A percentile compares a stretch with the other conserved stretches of the same genome.
These are phyloP conservation scores for Chaetothyriales sp. DNA, from an alignment of 2,329 filamentous ascomycete genomes.

Conservation along the genomic window DNA sequence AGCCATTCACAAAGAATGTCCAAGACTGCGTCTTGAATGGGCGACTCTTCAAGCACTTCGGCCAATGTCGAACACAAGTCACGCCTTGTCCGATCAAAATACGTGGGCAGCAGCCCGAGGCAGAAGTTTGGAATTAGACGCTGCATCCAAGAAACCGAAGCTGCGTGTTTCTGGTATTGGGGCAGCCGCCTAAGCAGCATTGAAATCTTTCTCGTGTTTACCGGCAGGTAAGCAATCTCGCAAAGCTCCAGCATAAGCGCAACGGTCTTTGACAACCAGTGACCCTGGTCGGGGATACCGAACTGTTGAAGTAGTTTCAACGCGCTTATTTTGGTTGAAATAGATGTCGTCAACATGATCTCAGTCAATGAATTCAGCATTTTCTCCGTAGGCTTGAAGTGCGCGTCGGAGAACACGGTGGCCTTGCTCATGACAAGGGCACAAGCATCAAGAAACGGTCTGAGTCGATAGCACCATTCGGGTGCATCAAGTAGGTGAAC, in stretches of 20 bases:
- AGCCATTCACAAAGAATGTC: slow-evolving; percentile 70
- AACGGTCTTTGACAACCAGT: slow-evolving; percentile 35
- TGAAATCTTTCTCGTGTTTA: slow-evolving; percentile 61
- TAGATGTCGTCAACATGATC: slow-evolving; percentile 63
- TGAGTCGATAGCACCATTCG: slow-evolving; percentile 31
- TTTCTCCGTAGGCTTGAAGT: slow-evolving; percentile 48
- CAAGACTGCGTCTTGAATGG: slow-evolving; percentile 59
- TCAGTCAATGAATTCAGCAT: slow-evolving; percentile 43
- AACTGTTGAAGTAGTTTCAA: slow-evolving; percentile 58
- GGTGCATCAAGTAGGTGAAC: slow-evolving; percentile 1
- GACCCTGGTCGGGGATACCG: slow-evolving; percentile 33
- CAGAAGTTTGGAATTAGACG: slow-evolving; percentile 66
- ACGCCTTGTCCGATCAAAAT: slow-evolving; percentile 75
- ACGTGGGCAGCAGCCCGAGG: slow-evolving; percentile 79
- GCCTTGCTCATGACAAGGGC: slow-evolving; percentile 4
- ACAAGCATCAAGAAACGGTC: slow-evolving; percentile 50
- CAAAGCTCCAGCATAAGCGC: slow-evolving; percentile 65
- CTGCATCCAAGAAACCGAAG: slow-evolving; percentile 50
- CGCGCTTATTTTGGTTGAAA: slow-evolving; percentile 58
- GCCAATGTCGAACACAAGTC: slow-evolving; percentile 65
- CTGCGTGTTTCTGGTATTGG: slow-evolving; percentile 46
- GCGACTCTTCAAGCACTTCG: slow-evolving; percentile 54
- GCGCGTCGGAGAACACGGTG: slow-evolving; percentile 36
- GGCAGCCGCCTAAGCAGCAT: slow-evolving; percentile 76
- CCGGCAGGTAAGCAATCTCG: slow-evolving; percentile 60